Percentiles rank a stretch among this genome's conserved stretches.
Evolutionary conservation across 306 rosid genomes (phyloP).

Genomic region (Vigna trinervia): DNA sequence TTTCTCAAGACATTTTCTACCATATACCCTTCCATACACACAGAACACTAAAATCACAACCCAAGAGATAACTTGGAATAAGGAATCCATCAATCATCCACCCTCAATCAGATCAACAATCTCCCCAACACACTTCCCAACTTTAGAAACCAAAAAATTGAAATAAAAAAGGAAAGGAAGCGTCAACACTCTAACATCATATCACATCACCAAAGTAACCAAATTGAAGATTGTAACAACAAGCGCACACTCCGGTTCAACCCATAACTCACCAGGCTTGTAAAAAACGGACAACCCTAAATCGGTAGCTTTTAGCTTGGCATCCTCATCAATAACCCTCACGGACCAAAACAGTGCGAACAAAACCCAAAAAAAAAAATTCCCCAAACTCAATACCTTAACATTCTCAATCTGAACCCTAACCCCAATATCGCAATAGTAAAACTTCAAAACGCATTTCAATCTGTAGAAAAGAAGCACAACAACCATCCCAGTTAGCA

Average conservation of each 20-base stretch:
- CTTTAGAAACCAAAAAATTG: neutral
- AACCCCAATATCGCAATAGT: too few species aligned
- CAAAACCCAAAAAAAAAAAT: too few species aligned
- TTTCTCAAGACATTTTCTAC: neutral
- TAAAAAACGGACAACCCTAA: constrained; percentile 62
- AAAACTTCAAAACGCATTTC: too few species aligned
- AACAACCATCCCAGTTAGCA: too few species aligned
- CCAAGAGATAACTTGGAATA: neutral
- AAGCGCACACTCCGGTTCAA: too few species aligned
- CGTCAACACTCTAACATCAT: neutral
- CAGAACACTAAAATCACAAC: neutral
- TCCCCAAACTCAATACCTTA: too few species aligned
- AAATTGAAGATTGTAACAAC: too few species aligned
- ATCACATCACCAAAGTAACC: neutral
- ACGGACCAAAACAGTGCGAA: too few species aligned
- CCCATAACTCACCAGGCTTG: constrained; percentile 48
- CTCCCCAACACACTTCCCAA: neutral
- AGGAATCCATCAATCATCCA: neutral
- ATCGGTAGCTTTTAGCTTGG: constrained; percentile 62
- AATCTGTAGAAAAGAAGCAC: too few species aligned
- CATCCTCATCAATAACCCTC: constrained; percentile 49
- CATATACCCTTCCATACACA: neutral
- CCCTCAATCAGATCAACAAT: neutral
- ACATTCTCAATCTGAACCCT: too few species aligned
- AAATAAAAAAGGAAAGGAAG: neutral